Evolutionary conservation across 257 asterid genomes (phyloP), one percentile per base, ranked within the genome.

Genomic region (Solanum bulbocastanum): DNA sequence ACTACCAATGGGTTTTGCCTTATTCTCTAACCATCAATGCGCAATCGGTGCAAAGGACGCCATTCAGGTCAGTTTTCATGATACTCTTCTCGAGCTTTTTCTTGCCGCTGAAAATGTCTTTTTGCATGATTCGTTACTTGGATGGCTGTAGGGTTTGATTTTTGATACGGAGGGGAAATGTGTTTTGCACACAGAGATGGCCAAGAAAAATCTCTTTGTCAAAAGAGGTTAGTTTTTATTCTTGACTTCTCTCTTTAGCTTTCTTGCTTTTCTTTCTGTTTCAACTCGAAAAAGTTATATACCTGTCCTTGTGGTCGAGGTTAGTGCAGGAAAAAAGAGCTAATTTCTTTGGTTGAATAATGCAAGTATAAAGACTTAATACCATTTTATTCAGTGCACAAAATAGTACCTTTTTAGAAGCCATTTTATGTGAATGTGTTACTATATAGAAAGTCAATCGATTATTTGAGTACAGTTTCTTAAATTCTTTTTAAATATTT

Each of bases 111-210:
- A 32, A 58, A 10, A 39, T 23, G 20, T 83, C 15, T 71, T 88
- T 83, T 72, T 35, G 11, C 20, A 37, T 78, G 56, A 56, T 71
- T 36, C 14, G 11, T 15, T 11, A 27, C 86, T 33, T 86, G 68
- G 79, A 74, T 85, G 90, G 83, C 4, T 87, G 27, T 87, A 97
- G 99, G 99, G 94, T 52, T 92, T 97, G 99, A 92, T 96, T 90
- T 97, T 97, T 89, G 98, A 97, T 88, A 90, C 95, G 1, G 98
- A 97, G 83, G 91, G 96, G 3, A 96, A 97, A 88, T 95, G 98
- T 10, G 91, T 97, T 32, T 89, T 97, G 95, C 99, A 97, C 89
- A 94, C 98, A 32, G 99, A 96, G 98, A 97, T 97, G 99, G 99
- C 99, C 4, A 97, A 97, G 95, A 97, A 97, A 95, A 97, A 97